Percentiles rank a stretch among this genome's conserved stretches.
Evolutionary conservation across 345 rosid species (phyloP).

Genomic region (Litchi chinensis): DNA sequence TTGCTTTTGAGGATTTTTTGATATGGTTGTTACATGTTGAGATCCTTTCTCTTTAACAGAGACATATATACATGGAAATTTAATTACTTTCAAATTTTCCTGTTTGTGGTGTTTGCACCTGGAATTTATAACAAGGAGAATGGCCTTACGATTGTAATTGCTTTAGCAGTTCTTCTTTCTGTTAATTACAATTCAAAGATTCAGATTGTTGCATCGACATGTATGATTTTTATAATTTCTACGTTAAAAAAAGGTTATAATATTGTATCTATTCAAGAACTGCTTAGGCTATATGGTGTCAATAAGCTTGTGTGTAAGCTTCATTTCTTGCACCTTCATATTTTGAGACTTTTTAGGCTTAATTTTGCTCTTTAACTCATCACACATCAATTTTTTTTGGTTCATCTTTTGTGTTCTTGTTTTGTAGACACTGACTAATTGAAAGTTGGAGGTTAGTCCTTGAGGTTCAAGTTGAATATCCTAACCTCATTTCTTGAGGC

Average conservation of each 20-base stretch:
- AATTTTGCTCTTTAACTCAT: not conserved
- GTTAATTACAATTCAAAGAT: not conserved
- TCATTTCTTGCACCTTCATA: conserved; percentile 1
- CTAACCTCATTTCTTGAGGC: not conserved
- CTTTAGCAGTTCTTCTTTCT: not conserved
- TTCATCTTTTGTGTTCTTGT: not conserved
- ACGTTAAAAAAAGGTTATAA: not conserved
- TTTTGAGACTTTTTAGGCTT: not conserved
- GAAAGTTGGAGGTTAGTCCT: not conserved
- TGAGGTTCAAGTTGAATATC: not conserved
- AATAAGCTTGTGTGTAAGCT: not conserved
- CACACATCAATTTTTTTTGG: not conserved
- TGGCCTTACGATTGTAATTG: not conserved
- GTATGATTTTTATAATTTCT: not conserved
- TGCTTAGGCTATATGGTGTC: not conserved
- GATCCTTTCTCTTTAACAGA: not conserved
- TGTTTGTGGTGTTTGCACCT: not conserved
- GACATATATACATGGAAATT: not conserved
- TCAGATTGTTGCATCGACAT: not conserved
- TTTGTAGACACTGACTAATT: not conserved
- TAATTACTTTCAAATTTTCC: not conserved
- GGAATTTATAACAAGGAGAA: not conserved
- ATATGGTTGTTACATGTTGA: not conserved
- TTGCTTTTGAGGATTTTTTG: not conserved
- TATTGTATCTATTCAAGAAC: not conserved